phyloP scores from a whole-genome alignment of 2,329 filamentous ascomycete genomes.

The Paecilomyces variotii region DNA sequence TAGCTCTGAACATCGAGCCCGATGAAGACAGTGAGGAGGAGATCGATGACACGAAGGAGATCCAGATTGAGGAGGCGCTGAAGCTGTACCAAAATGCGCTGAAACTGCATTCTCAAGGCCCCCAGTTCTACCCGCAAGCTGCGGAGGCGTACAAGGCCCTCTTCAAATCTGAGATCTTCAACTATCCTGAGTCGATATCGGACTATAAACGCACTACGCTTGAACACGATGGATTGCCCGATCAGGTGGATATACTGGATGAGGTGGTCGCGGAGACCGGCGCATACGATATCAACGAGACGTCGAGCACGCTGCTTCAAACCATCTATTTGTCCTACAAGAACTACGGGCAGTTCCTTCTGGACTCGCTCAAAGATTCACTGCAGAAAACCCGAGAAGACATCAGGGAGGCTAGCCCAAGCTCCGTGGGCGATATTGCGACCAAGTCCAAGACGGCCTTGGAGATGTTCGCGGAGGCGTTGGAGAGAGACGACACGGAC shows the following conservation, averaged over 20 bases:
- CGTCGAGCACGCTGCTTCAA: slow-evolving; percentile 74
- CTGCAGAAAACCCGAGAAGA: slow-evolving; percentile 17
- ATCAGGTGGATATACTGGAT: slow-evolving; percentile 39
- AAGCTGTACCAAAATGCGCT: slow-evolving; percentile 89
- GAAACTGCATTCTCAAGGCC: slow-evolving; percentile 83
- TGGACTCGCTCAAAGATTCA: slow-evolving; percentile 62
- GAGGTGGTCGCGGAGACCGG: slow-evolving; percentile 20
- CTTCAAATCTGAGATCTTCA: slow-evolving; percentile 89
- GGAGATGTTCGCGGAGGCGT: slow-evolving; percentile 50
- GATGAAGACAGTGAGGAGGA: slow-evolving; percentile 87
- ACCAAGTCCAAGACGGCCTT: slow-evolving; percentile 38
- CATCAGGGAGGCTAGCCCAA: slow-evolving; percentile 8
- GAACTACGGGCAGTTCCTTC: slow-evolving; percentile 82
- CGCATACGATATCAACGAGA: slow-evolving; percentile 57
- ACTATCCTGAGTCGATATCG: slow-evolving; percentile 76
- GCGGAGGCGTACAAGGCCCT: slow-evolving; percentile 73
- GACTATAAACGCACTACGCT: slow-evolving; percentile 68
- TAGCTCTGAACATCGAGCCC: slow-evolving; percentile 86
- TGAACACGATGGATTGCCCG: slow-evolving; percentile 31
- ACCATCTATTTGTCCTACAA: slow-evolving; percentile 92
- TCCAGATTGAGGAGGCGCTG: slow-evolving; percentile 93
- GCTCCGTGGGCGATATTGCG: slow-evolving; percentile 15
- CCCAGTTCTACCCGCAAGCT: slow-evolving; percentile 66
- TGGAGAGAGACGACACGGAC: slow-evolving; percentile 59
- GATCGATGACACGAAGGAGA: slow-evolving; percentile 87